phyloP scores from a whole-genome alignment of 768 basidiomycete genomes.

The Hemileccinum impolitum region DNA sequence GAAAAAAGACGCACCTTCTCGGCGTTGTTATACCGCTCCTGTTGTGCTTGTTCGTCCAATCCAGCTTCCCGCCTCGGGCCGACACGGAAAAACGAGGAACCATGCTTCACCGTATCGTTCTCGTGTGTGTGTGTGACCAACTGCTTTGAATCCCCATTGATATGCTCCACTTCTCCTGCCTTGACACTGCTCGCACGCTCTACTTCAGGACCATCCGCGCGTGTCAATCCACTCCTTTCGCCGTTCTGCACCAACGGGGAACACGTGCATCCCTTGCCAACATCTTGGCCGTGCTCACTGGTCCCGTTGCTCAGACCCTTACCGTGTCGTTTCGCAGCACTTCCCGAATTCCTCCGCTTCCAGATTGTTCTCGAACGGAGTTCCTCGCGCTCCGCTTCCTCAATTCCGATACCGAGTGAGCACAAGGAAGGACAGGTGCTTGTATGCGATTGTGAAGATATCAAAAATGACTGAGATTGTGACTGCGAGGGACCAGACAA shows the following conservation, averaged over 20 bases:
- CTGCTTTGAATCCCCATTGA: background rate
- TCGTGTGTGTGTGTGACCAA: background rate
- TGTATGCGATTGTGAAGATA: constrained; percentile 17
- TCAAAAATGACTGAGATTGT: constrained; percentile 13
- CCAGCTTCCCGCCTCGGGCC: constrained; percentile 21
- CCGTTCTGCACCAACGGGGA: background rate
- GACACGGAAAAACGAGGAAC: constrained; percentile 13
- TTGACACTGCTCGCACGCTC: background rate
- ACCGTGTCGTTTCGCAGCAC: constrained; percentile 8
- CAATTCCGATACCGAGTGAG: constrained; percentile 23
- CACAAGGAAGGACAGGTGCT: constrained; percentile 16
- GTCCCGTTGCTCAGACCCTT: background rate
- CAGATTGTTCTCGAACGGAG: constrained; percentile 21
- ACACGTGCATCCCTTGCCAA: background rate
- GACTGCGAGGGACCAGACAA: constrained; percentile 19
- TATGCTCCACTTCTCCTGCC: background rate
- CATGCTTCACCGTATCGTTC: constrained; percentile 32
- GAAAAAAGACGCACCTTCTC: constrained; percentile 14
- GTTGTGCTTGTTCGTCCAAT: constrained; percentile 8
- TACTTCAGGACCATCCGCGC: background rate
- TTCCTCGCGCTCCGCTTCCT: constrained; percentile 21
- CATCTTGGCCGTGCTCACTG: background rate
- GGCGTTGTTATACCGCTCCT: constrained; percentile 29
- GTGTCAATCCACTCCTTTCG: background rate
- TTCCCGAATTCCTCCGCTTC: constrained; percentile 12